These are phyloP conservation scores for Raphanus sativus DNA, from an alignment of 345 rosid species.

Conservation along the genomic window DNA sequence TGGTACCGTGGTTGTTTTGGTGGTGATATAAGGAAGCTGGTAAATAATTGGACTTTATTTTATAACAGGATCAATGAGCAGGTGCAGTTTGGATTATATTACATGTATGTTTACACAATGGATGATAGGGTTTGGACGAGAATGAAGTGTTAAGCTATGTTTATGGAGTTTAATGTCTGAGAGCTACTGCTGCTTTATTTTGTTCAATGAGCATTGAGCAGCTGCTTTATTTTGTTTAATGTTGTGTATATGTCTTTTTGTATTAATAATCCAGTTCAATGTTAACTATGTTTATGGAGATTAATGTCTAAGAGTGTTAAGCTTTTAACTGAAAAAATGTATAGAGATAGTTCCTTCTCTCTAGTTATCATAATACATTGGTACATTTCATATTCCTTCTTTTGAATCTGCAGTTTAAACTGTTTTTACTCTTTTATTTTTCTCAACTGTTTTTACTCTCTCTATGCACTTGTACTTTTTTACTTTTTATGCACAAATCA, in stretches of 20 bases:
- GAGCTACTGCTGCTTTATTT: too few species aligned
- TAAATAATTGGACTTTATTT: too few species aligned
- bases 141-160: too few species aligned
- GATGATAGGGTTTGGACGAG: background rate
- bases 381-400: background rate
- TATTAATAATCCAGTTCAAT: conserved; percentile 14
- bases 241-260: background rate
- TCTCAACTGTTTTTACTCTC: background rate
- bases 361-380: background rate
- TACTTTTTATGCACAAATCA: background rate
- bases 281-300: background rate
- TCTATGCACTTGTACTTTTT: background rate
- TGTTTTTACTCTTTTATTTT: background rate
- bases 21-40: too few species aligned
- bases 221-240: background rate
- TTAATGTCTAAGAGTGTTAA: background rate
- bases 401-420: background rate
- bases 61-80: too few species aligned
- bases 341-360: background rate
- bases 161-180: too few species aligned
- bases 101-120: background rate
- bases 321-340: background rate
- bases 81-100: too few species aligned
- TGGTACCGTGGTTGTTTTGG: background rate
- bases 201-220: too few species aligned